These are phyloP conservation scores for Funneliformis caledonium DNA, from an alignment of 371 early-diverging fungal genomes.

Conservation along the genomic window DNA sequence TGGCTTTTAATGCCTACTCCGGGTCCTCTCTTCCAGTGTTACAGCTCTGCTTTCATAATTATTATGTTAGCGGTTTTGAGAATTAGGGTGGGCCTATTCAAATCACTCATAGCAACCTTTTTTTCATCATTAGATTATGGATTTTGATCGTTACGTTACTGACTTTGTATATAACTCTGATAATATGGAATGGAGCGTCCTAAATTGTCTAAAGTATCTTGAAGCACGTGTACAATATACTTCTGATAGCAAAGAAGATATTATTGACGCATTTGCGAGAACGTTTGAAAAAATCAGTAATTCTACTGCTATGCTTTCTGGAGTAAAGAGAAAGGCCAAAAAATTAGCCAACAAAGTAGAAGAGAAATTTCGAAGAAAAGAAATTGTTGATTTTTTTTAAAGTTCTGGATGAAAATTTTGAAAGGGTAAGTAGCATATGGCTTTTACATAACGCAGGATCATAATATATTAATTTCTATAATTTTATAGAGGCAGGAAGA, in stretches of 20 bases:
- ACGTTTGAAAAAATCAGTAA: constrained; percentile 6
- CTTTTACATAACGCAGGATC: no score
- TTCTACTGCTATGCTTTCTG: background rate
- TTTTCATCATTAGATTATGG: constrained; percentile 17
- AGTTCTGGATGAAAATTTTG: background rate
- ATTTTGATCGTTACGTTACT: constrained; percentile 14
- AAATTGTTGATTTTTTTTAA: constrained; percentile 32
- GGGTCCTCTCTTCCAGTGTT: background rate
- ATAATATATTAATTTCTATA: no score
- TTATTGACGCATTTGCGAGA: constrained; percentile 28
- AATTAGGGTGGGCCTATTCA: no score
- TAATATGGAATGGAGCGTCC: constrained; percentile 15
- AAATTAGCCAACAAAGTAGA: constrained; percentile 26
- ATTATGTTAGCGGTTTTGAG: background rate
- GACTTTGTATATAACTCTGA: constrained; percentile 1
- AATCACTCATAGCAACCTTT: background rate
- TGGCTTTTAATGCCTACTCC: no score
- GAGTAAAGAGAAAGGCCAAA: constrained; percentile 14
- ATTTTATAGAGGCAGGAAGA: background rate
- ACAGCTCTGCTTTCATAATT: background rate
- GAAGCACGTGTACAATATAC: constrained; percentile 20
- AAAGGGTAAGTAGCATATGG: no score
- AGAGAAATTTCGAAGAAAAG: constrained; percentile 33
- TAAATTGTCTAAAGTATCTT: constrained; percentile 32
- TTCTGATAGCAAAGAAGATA: constrained; percentile 36